These are phyloP conservation scores for Cupressus sempervirens DNA, from an alignment of 75 land plant genomes.

Conservation along the genomic window DNA sequence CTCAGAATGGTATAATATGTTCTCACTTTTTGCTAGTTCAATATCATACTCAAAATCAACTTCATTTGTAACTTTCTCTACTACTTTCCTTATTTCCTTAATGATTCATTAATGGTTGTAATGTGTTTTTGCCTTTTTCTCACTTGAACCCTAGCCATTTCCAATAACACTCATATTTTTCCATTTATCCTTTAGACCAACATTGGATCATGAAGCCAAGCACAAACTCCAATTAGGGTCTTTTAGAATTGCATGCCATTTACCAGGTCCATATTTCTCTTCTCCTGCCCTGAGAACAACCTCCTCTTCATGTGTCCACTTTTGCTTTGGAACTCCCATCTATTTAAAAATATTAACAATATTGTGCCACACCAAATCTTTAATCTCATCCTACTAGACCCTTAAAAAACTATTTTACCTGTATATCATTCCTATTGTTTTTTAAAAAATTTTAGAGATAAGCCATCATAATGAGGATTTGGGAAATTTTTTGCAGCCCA, in stretches of 20 bases:
- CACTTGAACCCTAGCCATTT: slow-evolving; percentile 79
- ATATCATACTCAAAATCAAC: slow-evolving; percentile 40
- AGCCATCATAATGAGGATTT: too few relatives aligned
- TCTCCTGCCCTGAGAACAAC: slow-evolving; percentile 83
- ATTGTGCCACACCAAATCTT: not conserved
- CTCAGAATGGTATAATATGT: too few relatives aligned
- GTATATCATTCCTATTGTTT: not conserved
- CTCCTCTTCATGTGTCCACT: slow-evolving; percentile 94
- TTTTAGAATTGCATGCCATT: slow-evolving; percentile 87
- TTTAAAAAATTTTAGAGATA: too few relatives aligned
- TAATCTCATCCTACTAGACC: not conserved
- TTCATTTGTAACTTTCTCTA: slow-evolving; percentile 18
- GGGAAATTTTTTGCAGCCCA: too few relatives aligned
- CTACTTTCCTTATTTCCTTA: slow-evolving; percentile 13
- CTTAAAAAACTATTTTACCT: not conserved
- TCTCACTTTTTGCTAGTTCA: slow-evolving; percentile 63
- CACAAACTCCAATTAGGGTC: slow-evolving; percentile 61
- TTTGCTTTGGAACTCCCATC: slow-evolving; percentile 94
- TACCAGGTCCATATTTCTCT: slow-evolving; percentile 84
- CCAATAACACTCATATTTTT: slow-evolving; percentile 81
- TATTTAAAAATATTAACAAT: not conserved
- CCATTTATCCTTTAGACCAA: slow-evolving; percentile 95
- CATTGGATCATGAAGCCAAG: slow-evolving; percentile 67
- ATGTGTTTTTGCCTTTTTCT: slow-evolving; percentile 40
- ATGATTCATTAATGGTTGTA: slow-evolving; percentile 10